Conservation (phyloP, 2,329 filamentous ascomycete genomes). For the Aspergillus novoparasiticus region DNA sequence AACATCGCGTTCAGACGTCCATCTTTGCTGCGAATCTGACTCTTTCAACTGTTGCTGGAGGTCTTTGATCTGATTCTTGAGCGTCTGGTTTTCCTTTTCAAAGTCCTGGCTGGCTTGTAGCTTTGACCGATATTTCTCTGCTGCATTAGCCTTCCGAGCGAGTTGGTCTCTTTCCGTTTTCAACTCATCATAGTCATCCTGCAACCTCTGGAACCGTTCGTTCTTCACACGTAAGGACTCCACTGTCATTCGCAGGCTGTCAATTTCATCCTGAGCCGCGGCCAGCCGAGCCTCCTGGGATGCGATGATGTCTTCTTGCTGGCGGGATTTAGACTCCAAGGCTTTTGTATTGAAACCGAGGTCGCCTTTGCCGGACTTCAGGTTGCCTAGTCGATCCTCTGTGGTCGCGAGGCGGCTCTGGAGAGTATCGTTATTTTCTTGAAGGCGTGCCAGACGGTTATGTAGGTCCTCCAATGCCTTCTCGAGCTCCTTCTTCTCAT, state of each 20-base stretch:
- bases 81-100: slow-evolving; percentile 50
- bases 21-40: slow-evolving; percentile 44
- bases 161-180: slow-evolving; percentile 51
- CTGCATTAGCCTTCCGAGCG: slow-evolving; percentile 50
- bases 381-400: slow-evolving; percentile 56
- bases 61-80: slow-evolving; percentile 51
- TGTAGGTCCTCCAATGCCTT: slow-evolving; percentile 57
- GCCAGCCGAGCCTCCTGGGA: slow-evolving; percentile 69
- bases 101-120: slow-evolving; percentile 51
- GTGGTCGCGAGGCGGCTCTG: slow-evolving; percentile 49
- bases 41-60: slow-evolving; percentile 51
- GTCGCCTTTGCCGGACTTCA: slow-evolving; percentile 50
- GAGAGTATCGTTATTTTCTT: slow-evolving; percentile 52
- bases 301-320: slow-evolving; percentile 72
- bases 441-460: slow-evolving; percentile 59
- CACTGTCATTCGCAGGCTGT: slow-evolving; percentile 47
- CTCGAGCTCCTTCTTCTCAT: slow-evolving; percentile 53
- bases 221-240: slow-evolving; percentile 49
- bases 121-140: slow-evolving; percentile 54
- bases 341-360: slow-evolving; percentile 50
- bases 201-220: slow-evolving; percentile 48
- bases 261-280: slow-evolving; percentile 48
- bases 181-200: slow-evolving; percentile 53
- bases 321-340: slow-evolving; percentile 53
- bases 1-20: slow-evolving; percentile 44